A percentile compares a stretch with the other conserved stretches of the same genome.
phyloP scores from a whole-genome alignment of 331 rosid species.

The Pyracantha coccinea region DNA sequence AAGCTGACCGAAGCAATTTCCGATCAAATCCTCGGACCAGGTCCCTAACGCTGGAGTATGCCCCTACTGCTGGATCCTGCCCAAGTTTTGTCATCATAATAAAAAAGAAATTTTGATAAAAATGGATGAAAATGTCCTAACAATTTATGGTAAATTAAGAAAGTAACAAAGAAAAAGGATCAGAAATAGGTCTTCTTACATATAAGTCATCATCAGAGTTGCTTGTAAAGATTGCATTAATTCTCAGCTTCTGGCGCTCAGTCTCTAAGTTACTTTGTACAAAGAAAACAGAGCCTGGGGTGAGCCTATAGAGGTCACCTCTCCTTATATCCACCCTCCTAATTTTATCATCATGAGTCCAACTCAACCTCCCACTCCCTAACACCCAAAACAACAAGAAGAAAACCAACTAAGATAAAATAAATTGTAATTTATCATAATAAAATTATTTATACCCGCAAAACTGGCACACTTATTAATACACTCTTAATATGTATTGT shows the following conservation, averaged over 20 bases:
- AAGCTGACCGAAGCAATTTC: slow-evolving; percentile 55
- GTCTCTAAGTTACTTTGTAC: slow-evolving; percentile 52
- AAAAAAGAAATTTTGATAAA: neutral
- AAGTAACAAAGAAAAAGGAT: neutral
- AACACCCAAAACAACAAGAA: neutral
- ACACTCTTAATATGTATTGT: too few relatives aligned
- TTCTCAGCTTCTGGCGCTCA: slow-evolving; percentile 52
- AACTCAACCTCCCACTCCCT: slow-evolving; percentile 78
- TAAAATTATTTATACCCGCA: neutral
- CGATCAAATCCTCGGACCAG: slow-evolving; percentile 60
- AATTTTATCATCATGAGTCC: slow-evolving; percentile 29
- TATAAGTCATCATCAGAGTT: slow-evolving; percentile 30
- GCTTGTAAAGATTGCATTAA: slow-evolving; percentile 56
- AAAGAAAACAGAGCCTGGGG: slow-evolving; percentile 59
- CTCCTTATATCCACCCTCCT: slow-evolving; percentile 30
- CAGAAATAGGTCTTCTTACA: slow-evolving; percentile 17
- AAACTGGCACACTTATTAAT: too few relatives aligned
- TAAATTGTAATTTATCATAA: neutral
- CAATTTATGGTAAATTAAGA: neutral
- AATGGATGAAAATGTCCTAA: neutral
- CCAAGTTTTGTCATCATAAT: neutral
- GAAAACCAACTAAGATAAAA: neutral
- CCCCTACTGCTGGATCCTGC: slow-evolving; percentile 64
- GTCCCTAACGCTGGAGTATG: slow-evolving; percentile 60
- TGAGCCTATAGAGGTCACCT: slow-evolving; percentile 57